phyloP scores from a whole-genome alignment of 257 asterid genomes.

The Fraxinus pennsylvanica region DNA sequence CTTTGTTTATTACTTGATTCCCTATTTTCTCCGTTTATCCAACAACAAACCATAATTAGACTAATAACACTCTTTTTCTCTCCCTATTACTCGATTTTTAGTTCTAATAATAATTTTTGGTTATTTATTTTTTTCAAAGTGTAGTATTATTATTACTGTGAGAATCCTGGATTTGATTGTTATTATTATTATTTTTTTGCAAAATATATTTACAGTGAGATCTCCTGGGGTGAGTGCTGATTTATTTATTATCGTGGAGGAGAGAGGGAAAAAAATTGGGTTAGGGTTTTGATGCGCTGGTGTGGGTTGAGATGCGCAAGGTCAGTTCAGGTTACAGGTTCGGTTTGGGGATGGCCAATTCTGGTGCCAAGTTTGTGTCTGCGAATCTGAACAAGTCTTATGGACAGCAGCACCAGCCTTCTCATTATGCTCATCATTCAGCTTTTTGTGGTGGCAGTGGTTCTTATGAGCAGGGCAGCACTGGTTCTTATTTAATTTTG shows the following conservation, averaged over 20 bases:
- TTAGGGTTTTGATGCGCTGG: conserved; percentile 75
- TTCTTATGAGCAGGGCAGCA: conserved; percentile 56
- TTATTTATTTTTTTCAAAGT: neutral
- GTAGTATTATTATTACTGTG: conserved; percentile 4
- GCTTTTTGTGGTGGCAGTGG: conserved; percentile 47
- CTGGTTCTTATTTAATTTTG: conserved; percentile 22
- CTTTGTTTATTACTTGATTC: conserved; percentile 30
- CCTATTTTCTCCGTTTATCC: conserved; percentile 18
- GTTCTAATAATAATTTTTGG: conserved; percentile 9
- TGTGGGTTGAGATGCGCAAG: conserved; percentile 46
- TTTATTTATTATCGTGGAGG: conserved; percentile 32
- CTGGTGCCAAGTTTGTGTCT: conserved; percentile 79
- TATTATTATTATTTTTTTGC: conserved; percentile 5
- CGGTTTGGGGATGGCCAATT: conserved; percentile 77
- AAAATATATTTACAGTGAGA: conserved; percentile 38
- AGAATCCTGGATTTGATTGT: conserved; percentile 32
- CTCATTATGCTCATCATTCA: conserved; percentile 51
- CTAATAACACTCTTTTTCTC: neutral
- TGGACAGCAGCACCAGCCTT: conserved; percentile 67
- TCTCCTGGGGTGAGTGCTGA: conserved; percentile 34
- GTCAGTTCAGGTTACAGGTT: conserved; percentile 39
- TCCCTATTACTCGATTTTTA: neutral
- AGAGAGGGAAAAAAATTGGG: conserved; percentile 36
- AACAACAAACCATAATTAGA: conserved; percentile 13
- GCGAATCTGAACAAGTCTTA: conserved; percentile 85